phyloP scores from a whole-genome alignment of 352 stramenopile species.

The Phytopythium chamaehyphon region DNA sequence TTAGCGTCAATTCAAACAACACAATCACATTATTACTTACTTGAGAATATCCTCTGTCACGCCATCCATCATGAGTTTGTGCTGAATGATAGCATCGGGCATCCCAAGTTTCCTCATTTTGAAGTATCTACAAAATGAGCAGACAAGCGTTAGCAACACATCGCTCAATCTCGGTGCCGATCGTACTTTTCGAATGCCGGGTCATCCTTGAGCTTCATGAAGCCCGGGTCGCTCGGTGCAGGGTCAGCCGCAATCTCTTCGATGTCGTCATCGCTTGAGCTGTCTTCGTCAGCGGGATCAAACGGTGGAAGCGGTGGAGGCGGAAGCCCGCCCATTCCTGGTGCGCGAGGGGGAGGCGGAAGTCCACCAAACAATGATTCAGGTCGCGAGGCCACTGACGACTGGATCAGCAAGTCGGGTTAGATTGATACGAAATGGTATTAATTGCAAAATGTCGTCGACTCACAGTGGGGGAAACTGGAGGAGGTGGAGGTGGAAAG shows the following conservation, averaged over 20 bases:
- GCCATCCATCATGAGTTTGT: constrained; percentile 80
- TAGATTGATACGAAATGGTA: too few species aligned
- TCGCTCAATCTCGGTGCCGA: neutral
- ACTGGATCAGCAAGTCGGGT: constrained; percentile 13
- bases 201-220: constrained; percentile 82
- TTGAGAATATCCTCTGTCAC: constrained; percentile 69
- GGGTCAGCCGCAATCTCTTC: constrained; percentile 32
- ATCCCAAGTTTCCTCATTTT: constrained; percentile 82
- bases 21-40: constrained; percentile 20
- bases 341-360: constrained; percentile 33
- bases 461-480: constrained; percentile 60
- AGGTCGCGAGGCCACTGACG: constrained; percentile 32
- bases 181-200: constrained; percentile 65
- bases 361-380: constrained; percentile 52
- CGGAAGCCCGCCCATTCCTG: constrained; percentile 8
- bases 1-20: neutral
- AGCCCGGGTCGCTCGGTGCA: constrained; percentile 14
- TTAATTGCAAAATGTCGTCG: too few species aligned
- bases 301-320: constrained; percentile 28
- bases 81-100: constrained; percentile 71
- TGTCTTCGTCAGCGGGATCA: constrained; percentile 40
- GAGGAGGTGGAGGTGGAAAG: constrained; percentile 35
- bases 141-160: constrained; percentile 1
- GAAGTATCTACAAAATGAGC: constrained; percentile 57
- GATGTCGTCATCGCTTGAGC: constrained; percentile 58